Evolutionary conservation across 768 basidiomycete species (phyloP).

Genomic region (Tulasnella sp.): DNA sequence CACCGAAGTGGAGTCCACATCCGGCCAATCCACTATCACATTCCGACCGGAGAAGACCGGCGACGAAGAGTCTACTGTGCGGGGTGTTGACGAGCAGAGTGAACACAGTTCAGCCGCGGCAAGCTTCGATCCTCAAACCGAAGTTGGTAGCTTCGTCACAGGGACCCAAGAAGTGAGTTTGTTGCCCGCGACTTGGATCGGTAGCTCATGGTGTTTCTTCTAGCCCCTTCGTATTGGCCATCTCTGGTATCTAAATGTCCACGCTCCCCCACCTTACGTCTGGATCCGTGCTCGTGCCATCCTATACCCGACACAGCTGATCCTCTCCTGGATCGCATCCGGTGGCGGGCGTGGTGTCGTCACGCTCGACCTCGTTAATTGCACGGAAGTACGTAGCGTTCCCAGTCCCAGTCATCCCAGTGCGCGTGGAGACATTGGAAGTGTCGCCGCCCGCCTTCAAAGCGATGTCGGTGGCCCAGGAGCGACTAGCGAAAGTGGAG

Average conservation of each 20-base stretch:
- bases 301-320: conserved; percentile 68
- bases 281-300: conserved; percentile 77
- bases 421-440: conserved; percentile 77
- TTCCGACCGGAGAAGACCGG: too few species aligned
- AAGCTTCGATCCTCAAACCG: conserved; percentile 35
- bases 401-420: conserved; percentile 70
- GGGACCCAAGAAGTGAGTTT: conserved; percentile 35
- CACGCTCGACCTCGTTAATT: conserved; percentile 75
- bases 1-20: too few species aligned
- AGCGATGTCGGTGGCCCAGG: conserved; percentile 25
- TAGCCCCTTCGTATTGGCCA: conserved; percentile 79
- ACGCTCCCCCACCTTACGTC: conserved; percentile 60
- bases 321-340: conserved; percentile 78
- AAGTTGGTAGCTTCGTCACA: conserved; percentile 29
- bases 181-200: conserved; percentile 4
- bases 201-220: conserved; percentile 5
- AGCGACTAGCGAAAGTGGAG: conserved; percentile 13
- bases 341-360: conserved; percentile 77
- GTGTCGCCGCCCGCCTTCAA: conserved; percentile 48
- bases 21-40: too few species aligned
- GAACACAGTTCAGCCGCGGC: conserved; percentile 26
- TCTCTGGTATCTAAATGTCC: conserved; percentile 89
- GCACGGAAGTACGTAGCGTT: conserved; percentile 71
- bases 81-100: not conserved
- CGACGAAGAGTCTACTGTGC: not conserved